phyloP scores from a whole-genome alignment of 1,284 basidiomycete genomes.

The Phellopilus nigrolimitatus region DNA sequence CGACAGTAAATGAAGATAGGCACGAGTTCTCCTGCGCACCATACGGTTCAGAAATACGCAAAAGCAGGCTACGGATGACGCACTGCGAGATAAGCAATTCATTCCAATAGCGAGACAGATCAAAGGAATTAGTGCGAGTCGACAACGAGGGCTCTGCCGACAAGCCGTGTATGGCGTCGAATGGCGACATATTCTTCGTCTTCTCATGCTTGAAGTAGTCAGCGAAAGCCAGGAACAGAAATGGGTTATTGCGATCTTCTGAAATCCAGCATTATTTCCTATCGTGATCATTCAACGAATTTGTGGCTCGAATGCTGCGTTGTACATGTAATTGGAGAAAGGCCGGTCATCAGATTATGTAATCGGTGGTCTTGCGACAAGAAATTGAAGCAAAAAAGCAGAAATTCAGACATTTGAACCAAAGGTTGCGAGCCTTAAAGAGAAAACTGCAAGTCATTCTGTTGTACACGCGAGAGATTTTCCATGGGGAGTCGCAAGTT shows the following conservation, averaged over 20 bases:
- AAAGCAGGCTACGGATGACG: not conserved
- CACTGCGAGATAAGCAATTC: not conserved
- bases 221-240: too few species aligned
- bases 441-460: too few species aligned
- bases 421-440: too few species aligned
- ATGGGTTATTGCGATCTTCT: not conserved
- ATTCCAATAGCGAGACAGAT: not conserved
- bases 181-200: constrained; percentile 16
- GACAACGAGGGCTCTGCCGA: not conserved
- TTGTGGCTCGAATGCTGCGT: too few species aligned
- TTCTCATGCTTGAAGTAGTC: not conserved
- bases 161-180: constrained; percentile 3
- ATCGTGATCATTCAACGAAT: too few species aligned
- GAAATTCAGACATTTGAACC: not conserved
- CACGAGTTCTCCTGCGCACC: not conserved
- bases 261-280: too few species aligned
- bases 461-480: too few species aligned
- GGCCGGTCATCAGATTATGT: too few species aligned
- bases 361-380: not conserved
- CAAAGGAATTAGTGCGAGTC: not conserved
- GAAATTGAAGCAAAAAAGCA: not conserved
- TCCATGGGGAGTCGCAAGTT: too few species aligned
- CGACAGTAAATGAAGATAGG: not conserved
- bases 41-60: not conserved
- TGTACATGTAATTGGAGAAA: too few species aligned